Conservation (phyloP, 495 filamentous ascomycete genomes). For the Aspergillus asperescens region DNA sequence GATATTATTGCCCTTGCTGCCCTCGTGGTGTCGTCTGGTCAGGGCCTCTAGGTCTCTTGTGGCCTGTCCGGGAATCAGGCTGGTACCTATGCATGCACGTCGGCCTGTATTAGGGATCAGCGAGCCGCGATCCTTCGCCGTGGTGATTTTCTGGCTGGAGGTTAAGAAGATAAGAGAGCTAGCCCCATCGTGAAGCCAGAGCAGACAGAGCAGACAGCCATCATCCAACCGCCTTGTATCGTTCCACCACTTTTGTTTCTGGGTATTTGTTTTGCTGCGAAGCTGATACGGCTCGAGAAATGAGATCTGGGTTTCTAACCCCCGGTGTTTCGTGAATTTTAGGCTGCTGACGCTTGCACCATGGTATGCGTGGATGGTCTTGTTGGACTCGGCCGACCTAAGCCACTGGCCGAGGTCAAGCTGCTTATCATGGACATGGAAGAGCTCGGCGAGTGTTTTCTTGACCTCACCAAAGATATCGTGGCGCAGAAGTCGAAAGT, state of each 20-base stretch:
- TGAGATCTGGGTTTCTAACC: background rate
- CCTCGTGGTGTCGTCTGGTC: background rate
- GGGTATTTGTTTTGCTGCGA: background rate
- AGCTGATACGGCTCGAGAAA: background rate
- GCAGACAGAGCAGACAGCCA: background rate
- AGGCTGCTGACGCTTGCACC: background rate
- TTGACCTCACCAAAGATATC: conserved; percentile 2
- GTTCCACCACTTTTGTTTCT: conserved; percentile 3
- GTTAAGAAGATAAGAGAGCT: background rate
- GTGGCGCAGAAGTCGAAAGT: conserved; percentile 6
- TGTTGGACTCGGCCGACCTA: conserved; percentile 1
- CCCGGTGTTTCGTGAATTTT: background rate
- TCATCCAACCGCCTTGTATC: background rate
- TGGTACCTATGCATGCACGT: background rate
- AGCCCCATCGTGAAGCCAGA: background rate
- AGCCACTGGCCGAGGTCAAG: background rate
- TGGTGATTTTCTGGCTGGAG: background rate
- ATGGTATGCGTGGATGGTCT: background rate
- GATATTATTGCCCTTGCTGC: background rate
- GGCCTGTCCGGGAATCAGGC: conserved; percentile 1
- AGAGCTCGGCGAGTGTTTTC: background rate
- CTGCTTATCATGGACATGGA: background rate
- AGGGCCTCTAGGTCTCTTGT: background rate
- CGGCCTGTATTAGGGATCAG: too few species aligned
- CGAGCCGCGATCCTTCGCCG: too few species aligned